A percentile compares a stretch with the other conserved stretches of the same genome.
Conservation (phyloP, 1,284 basidiomycete species). For the Malassezia dermatis region DNA sequence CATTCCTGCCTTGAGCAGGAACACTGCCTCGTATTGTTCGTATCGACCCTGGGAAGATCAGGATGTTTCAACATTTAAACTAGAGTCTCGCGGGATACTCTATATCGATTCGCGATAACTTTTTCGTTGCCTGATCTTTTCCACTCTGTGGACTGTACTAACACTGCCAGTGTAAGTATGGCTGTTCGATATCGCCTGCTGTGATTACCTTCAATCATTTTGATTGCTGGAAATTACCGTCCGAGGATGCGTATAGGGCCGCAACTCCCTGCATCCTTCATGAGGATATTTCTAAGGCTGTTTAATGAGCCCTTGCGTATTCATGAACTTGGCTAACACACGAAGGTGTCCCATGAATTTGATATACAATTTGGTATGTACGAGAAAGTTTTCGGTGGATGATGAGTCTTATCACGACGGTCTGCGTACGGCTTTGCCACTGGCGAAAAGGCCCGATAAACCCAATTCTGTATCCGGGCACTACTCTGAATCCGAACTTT, state of each 20-base stretch:
- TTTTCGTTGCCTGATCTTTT: slow-evolving; percentile 18
- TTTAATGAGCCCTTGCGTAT: slow-evolving; percentile 25
- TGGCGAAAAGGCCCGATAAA: slow-evolving; percentile 44
- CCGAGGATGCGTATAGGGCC: slow-evolving; percentile 24
- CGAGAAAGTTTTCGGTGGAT: slow-evolving; percentile 4
- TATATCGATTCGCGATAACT: slow-evolving; percentile 40
- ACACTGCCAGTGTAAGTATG: slow-evolving; percentile 8
- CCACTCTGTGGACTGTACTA: not conserved
- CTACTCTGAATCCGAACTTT: slow-evolving; percentile 6
- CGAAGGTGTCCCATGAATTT: not conserved
- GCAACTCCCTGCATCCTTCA: slow-evolving; percentile 13
- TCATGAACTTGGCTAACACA: not conserved
- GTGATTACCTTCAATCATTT: slow-evolving; percentile 24
- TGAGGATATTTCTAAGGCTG: slow-evolving; percentile 38
- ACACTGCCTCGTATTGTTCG: not conserved
- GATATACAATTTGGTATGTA: not conserved
- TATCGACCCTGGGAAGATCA: slow-evolving; percentile 2
- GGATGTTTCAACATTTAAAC: slow-evolving; percentile 26
- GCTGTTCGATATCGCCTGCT: not conserved
- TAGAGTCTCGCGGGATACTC: slow-evolving; percentile 38
- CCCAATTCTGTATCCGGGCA: slow-evolving; percentile 32
- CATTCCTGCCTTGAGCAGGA: not conserved
- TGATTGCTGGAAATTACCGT: slow-evolving; percentile 44
- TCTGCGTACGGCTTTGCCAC: slow-evolving; percentile 30
- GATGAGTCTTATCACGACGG: slow-evolving; percentile 40